Percentiles rank a stretch among this genome's conserved stretches.
Evolutionary conservation across 345 rosid genomes (phyloP).

Genomic region (Sonneratia caseolaris): DNA sequence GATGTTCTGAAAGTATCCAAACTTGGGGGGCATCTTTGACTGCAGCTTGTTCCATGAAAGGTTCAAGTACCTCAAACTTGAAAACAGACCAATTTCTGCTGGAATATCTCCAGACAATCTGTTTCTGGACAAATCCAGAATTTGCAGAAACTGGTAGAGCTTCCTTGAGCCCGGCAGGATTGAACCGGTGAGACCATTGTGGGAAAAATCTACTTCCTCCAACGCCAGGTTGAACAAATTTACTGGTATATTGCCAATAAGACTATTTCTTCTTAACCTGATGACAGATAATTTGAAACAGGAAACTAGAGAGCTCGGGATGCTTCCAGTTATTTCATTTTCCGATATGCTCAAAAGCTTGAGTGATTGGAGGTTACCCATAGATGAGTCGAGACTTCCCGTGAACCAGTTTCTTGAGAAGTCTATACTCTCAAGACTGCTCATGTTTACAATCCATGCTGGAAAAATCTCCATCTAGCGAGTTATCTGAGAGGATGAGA

Average conservation of each 20-base stretch:
- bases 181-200: slow-evolving; percentile 45
- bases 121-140: slow-evolving; percentile 65
- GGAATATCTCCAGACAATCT: slow-evolving; percentile 52
- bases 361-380: slow-evolving; percentile 48
- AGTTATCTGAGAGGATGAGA: slow-evolving; percentile 43
- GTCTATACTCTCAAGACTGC: slow-evolving; percentile 44
- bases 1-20: slow-evolving; percentile 60
- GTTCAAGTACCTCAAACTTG: slow-evolving; percentile 56
- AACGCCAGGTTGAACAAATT: slow-evolving; percentile 57
- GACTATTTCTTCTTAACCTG: slow-evolving; percentile 45
- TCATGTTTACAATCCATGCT: slow-evolving; percentile 44
- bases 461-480: slow-evolving; percentile 62
- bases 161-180: slow-evolving; percentile 55
- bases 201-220: slow-evolving; percentile 62
- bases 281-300: slow-evolving; percentile 41
- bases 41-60: slow-evolving; percentile 69
- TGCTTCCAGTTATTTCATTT: slow-evolving; percentile 46
- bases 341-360: slow-evolving; percentile 41
- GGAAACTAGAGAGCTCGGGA: slow-evolving; percentile 48
- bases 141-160: slow-evolving; percentile 37
- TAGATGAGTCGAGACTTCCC: slow-evolving; percentile 47
- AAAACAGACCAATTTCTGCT: slow-evolving; percentile 54
- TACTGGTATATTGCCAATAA: slow-evolving; percentile 50
- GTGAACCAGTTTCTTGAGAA: slow-evolving; percentile 51
- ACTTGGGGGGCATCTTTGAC: slow-evolving; percentile 57